These are phyloP conservation scores for Euphorbia tirucalli DNA, from an alignment of 345 rosid genomes.

Conservation along the genomic window DNA sequence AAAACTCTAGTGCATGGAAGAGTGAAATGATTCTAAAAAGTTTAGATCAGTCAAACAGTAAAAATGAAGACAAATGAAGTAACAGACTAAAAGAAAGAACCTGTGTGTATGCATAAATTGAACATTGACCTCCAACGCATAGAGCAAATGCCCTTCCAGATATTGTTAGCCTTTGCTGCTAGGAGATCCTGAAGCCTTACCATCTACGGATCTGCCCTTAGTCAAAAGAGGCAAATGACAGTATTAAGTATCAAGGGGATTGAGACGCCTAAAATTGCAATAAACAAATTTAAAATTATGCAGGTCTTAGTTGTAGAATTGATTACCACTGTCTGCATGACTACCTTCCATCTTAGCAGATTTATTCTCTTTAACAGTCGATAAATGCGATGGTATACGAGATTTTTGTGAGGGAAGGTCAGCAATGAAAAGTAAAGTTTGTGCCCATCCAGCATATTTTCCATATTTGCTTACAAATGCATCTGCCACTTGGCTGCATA, in stretches of 20 bases:
- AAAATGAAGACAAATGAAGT: neutral
- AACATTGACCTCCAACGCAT: constrained; percentile 2
- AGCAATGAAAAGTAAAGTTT: constrained; percentile 82
- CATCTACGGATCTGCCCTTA: constrained; percentile 11
- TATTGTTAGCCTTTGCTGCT: constrained; percentile 3
- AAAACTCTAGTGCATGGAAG: too few relatives aligned
- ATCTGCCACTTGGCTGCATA: constrained; percentile 67
- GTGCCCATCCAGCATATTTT: constrained; percentile 96
- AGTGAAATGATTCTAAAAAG: too few relatives aligned
- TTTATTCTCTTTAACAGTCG: constrained; percentile 33
- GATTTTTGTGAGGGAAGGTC: constrained; percentile 85
- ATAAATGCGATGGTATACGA: constrained; percentile 49
- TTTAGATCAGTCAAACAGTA: neutral
- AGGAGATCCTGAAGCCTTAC: neutral
- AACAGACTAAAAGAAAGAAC: constrained; percentile 14
- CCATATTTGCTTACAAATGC: constrained; percentile 94
- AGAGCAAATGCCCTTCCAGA: neutral
- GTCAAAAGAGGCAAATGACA: neutral
- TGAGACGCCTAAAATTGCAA: neutral
- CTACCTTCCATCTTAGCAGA: constrained; percentile 25
- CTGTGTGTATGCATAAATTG: neutral
- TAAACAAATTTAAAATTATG: neutral
- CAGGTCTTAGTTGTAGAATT: constrained; percentile 9
- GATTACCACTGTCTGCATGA: constrained; percentile 13
- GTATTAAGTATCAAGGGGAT: neutral